Conservation (phyloP, 2,329 filamentous ascomycete genomes). For the Fusarium camptoceras region DNA sequence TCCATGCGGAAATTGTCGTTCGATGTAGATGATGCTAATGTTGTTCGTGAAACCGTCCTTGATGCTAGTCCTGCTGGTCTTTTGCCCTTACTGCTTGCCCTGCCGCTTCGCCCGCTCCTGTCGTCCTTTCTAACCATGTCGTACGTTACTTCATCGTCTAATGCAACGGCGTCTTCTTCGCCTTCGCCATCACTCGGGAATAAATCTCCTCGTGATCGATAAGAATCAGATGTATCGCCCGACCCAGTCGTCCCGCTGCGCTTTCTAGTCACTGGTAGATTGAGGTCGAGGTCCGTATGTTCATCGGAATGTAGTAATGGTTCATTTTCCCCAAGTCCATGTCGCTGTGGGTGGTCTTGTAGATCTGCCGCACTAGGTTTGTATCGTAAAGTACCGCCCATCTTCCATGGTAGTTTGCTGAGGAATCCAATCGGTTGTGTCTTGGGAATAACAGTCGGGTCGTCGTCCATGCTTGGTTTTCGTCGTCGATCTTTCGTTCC, state of each 20-base stretch:
- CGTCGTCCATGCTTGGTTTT: constrained; percentile 67
- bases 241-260: constrained; percentile 85
- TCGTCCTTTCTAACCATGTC: constrained; percentile 83
- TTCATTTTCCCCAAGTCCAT: constrained; percentile 69
- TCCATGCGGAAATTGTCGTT: constrained; percentile 47
- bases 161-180: constrained; percentile 90
- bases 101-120: constrained; percentile 68
- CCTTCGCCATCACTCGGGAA: constrained; percentile 89
- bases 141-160: constrained; percentile 93
- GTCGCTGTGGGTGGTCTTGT: constrained; percentile 81
- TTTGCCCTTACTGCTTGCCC: constrained; percentile 70
- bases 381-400: constrained; percentile 86
- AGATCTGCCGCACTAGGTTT: constrained; percentile 91
- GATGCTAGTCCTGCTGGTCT: constrained; percentile 57
- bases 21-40: constrained; percentile 59
- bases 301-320: constrained; percentile 69
- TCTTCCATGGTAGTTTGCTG: constrained; percentile 83
- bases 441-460: constrained; percentile 90
- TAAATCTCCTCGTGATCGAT: constrained; percentile 87
- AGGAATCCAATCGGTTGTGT: constrained; percentile 88
- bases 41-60: constrained; percentile 69
- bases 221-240: constrained; percentile 84
- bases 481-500: constrained; percentile 71
- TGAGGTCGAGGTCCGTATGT: constrained; percentile 48
- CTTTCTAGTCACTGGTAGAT: constrained; percentile 55